Base-by-base conservation (phyloP, 345 rosid species). In the Mangifera indica region DNA sequence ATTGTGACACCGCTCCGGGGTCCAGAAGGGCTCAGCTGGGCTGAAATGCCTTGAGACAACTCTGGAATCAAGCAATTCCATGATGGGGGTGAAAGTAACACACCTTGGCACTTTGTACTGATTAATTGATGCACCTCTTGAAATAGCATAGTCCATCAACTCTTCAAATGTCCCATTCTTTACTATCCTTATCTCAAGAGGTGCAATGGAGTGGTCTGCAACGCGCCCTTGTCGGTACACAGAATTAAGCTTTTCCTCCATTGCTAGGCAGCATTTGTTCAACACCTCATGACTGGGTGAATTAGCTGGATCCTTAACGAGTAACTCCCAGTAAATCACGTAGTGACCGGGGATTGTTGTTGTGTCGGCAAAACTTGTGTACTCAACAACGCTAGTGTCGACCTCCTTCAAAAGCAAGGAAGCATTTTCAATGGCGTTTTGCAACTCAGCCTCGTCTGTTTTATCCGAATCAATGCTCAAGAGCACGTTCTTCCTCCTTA, bases 81-180 rank as follows among this genome's bases (percentile, higher is more conserved):
- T 62, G 10, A 93, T 87, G 0, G 98, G 98, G 10, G 82, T 82
- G 70, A 86, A 90, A 67, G 85, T 93, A 72, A 93, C 94, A 70
- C 97, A 93, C 73, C 97, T 85, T 2, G 97, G 97, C 9, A 81
- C 89, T 72, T 93, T 94, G 72, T 92, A 94, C 67, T 94, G 98
- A 34, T 92, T 94, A 70, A 94, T 89, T 7, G 98, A 94, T 1
- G 98, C 98, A 2, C 95, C 98, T 63, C 97, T 83, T n/a, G 95
- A 86, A 20, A 94, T 87, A 18, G 97, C 97, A 44, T 88, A 91
- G 70, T 93, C 98, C 98, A 93, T 93, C 1, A 93, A 83, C 72
- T 94, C 97, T 70, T 94, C 98, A 67, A 94, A 94, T 10, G 98
- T 92, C 1, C 98, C 98, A 66, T 71, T 86, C 62, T 78, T 66